A percentile compares a stretch with the other conserved stretches of the same genome.
Evolutionary conservation across 202 grass and related monocot species (phyloP).

Genomic region (Panicum hallii): DNA sequence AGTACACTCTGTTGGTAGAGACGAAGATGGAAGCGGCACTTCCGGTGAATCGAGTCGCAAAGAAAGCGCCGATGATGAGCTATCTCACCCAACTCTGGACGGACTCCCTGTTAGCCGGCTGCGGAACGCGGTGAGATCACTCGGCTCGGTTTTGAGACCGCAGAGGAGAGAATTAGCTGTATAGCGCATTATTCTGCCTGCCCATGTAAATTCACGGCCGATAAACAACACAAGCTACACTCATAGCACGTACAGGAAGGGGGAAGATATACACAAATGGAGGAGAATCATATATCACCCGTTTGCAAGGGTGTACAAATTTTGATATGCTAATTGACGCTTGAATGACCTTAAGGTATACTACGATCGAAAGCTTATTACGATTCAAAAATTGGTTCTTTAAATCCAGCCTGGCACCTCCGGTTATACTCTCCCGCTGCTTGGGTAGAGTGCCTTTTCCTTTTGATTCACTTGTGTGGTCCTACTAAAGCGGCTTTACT

Average conservation of each 20-base stretch:
- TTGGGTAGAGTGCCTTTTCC: neutral
- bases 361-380: neutral
- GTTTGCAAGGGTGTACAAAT: conserved; percentile 30
- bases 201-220: conserved; percentile 26
- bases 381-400: neutral
- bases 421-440: neutral
- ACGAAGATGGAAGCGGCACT: conserved; percentile 45
- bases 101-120: conserved; percentile 60
- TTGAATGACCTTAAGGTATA: neutral
- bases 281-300: neutral
- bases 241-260: conserved; percentile 11
- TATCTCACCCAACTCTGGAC: conserved; percentile 64
- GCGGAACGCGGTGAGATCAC: conserved; percentile 41
- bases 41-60: conserved; percentile 46
- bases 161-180: conserved; percentile 51
- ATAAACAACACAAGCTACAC: conserved; percentile 10
- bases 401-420: neutral
- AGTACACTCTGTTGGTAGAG: conserved; percentile 22
- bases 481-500: no score
- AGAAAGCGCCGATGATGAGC: conserved; percentile 12
- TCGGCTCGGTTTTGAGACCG: conserved; percentile 48
- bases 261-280: conserved; percentile 13
- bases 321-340: conserved; percentile 26
- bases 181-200: neutral
- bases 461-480: neutral